A percentile compares a stretch with the other conserved stretches of the same genome.
Conservation (phyloP, 2,329 filamentous ascomycete genomes). For the Verticillium klebahnii region DNA sequence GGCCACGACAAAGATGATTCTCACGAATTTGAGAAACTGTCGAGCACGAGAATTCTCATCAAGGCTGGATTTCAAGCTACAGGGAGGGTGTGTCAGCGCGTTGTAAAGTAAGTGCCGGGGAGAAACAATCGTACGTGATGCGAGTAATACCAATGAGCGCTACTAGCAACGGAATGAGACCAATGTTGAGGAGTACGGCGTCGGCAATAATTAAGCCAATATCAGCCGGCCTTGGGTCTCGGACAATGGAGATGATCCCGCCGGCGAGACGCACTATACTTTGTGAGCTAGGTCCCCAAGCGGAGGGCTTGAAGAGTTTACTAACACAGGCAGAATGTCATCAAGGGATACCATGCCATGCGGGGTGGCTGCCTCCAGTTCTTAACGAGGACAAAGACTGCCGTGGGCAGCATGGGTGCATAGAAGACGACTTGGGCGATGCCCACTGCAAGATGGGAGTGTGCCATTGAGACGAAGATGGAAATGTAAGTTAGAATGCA, state of each 20-base stretch:
- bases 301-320: background rate
- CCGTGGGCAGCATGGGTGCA: constrained; percentile 8
- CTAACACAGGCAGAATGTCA: constrained; percentile 5
- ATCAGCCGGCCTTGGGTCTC: constrained; percentile 12
- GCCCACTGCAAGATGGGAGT: constrained; percentile 7
- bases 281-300: background rate
- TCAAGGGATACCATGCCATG: constrained; percentile 10
- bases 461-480: background rate
- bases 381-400: constrained; percentile 7
- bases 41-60: constrained; percentile 12
- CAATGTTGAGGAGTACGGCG: constrained; percentile 22
- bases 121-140: constrained; percentile 16
- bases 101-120: background rate
- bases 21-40: constrained; percentile 11
- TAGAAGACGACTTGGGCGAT: constrained; percentile 13
- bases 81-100: background rate
- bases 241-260: constrained; percentile 19
- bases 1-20: constrained; percentile 12
- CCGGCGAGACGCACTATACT: constrained; percentile 20
- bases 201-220: constrained; percentile 19
- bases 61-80: constrained; percentile 14
- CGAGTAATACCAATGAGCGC: constrained; percentile 19
- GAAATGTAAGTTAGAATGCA: background rate
- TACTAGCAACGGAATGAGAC: constrained; percentile 20
- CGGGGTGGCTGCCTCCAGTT: constrained; percentile 10